Base-by-base conservation (phyloP, 75 land plant genomes). In the Cryptomeria japonica region DNA sequence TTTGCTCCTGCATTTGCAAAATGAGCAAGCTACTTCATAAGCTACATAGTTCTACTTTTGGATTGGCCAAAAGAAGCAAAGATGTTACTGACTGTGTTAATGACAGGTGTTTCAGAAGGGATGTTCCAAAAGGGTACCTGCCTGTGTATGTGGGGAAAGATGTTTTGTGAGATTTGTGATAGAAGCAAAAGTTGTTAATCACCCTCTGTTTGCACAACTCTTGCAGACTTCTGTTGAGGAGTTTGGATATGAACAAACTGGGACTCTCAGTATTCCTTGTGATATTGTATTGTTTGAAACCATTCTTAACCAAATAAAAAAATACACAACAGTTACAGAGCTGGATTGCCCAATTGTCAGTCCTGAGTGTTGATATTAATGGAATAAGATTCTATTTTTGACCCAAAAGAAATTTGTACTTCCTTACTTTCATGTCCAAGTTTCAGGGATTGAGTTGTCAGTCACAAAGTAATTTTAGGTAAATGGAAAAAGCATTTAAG, bases 101-200 rank as follows among this genome's bases (percentile, higher is more conserved):
- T 38, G 38, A 25, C 1, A 9, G 15, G 11, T 19, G 28, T 55
- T 55, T 73, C 25, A 56, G 25, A 10, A 56, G 77, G 25, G 38
- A 87, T 31, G 64, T 84, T 55, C 64, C 85, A 31, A 87, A 90
- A 47, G 92, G 92, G 0, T 85, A 46, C 4, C 36, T 91, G 78
- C 89, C 92, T 77, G 89, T 91, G 49, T 90, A 91, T 80, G 91
- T 91, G 7, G 92, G 92, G 61, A 37, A 72, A 9, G 89, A 91
- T 88, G 85, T 75, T 34, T 1, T 1, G 61, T 58, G 19, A 84
- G 89, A n/a, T 91, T 90, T 72, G 84, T 91, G 86, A 91, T 91
- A 64, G 61, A 87, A 31, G 89, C 91, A 34, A 70, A 79, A 7
- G 80, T 83, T 58, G 83, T 91, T 12, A 90, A 85, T 51, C 89